These are phyloP conservation scores for Alternaria novae-zelandiae DNA, from an alignment of 2,329 filamentous ascomycete genomes.

Conservation along the genomic window DNA sequence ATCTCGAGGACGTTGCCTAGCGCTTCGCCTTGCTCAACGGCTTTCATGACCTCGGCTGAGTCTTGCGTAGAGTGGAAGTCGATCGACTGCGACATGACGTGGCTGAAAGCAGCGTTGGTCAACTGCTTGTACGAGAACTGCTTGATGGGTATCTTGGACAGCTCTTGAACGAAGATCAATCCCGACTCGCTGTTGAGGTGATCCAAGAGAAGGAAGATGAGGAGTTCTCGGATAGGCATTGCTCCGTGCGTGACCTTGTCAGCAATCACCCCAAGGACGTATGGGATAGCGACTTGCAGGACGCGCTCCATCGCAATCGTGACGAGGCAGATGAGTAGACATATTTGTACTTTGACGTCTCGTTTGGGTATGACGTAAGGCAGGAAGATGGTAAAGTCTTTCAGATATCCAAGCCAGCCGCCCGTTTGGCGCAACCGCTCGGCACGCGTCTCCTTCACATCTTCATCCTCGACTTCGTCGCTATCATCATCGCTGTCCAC, in stretches of 20 bases:
- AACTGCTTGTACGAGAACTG: not conserved
- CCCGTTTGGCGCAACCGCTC: constrained; percentile 73
- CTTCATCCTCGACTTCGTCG: not conserved
- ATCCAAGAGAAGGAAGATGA: not conserved
- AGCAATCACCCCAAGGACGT: not conserved
- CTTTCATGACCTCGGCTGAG: not conserved
- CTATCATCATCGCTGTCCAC: not conserved
- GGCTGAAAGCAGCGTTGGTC: not conserved
- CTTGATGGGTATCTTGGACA: not conserved
- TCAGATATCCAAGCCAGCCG: constrained; percentile 76
- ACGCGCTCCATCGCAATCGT: not conserved
- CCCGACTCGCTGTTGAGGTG: not conserved
- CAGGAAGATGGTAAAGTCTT: constrained; percentile 74
- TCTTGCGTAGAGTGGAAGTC: not conserved
- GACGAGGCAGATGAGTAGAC: not conserved
- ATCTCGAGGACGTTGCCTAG: not conserved
- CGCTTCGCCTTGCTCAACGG: not conserved
- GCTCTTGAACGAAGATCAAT: not conserved
- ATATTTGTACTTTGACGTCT: constrained; percentile 48
- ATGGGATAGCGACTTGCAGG: not conserved
- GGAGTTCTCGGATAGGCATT: not conserved
- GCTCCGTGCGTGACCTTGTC: not conserved
- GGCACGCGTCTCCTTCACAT: constrained; percentile 39
- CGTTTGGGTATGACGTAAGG: constrained; percentile 78
- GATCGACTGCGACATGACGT: not conserved